Conservation (phyloP, 768 basidiomycete species). For the Grammothele lineata region DNA sequence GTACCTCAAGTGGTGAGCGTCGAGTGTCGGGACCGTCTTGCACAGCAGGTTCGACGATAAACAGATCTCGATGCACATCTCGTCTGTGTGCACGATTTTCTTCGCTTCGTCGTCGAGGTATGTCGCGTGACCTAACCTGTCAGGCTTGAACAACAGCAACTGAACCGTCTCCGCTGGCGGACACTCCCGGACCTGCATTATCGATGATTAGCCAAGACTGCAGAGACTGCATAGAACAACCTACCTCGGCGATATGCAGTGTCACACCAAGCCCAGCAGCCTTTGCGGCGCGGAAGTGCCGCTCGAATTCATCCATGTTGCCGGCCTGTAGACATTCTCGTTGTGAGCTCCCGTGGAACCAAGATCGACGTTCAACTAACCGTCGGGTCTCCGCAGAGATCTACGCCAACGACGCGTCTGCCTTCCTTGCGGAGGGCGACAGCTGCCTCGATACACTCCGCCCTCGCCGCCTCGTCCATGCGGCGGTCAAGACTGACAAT, state of each 20-base stretch:
- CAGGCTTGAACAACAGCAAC: conserved; percentile 59
- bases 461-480: conserved; percentile 49
- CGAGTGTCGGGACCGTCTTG: conserved; percentile 62
- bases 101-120: conserved; percentile 64
- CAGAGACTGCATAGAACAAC: conserved; percentile 7
- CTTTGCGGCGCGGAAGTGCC: conserved; percentile 50
- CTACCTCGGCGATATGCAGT: conserved; percentile 81
- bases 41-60: conserved; percentile 76
- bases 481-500: conserved; percentile 75
- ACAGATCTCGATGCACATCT: conserved; percentile 74
- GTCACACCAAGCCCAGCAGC: conserved; percentile 67
- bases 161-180: conserved; percentile 52
- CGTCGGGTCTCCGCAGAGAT: conserved; percentile 74
- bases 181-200: conserved; percentile 47
- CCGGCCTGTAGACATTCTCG: conserved; percentile 49
- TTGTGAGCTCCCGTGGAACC: too few relatives aligned
- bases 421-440: conserved; percentile 50
- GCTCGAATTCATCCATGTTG: conserved; percentile 46
- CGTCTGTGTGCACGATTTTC: conserved; percentile 48
- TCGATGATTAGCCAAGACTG: neutral
- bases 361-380: conserved; percentile 20
- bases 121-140: conserved; percentile 78
- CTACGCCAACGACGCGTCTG: conserved; percentile 67
- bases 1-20: conserved; percentile 68
- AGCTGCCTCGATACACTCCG: conserved; percentile 57